Evolutionary conservation across 306 rosid genomes (phyloP).

Genomic region (Begonia fuchsioides): DNA sequence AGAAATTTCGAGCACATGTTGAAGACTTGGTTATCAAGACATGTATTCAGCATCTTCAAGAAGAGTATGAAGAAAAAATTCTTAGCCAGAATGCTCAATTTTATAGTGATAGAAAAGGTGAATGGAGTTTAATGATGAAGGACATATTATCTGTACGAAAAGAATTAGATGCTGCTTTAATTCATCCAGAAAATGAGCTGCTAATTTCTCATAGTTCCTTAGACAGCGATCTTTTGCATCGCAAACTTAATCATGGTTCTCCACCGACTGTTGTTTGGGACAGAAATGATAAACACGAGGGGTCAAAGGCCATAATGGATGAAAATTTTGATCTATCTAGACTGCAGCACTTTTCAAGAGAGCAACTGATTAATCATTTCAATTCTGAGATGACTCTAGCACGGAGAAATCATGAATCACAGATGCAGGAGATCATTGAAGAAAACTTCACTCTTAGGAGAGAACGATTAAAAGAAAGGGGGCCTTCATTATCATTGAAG

Average conservation of each 20-base stretch:
- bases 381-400: constrained; percentile 44
- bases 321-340: constrained; percentile 32
- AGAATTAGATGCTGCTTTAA: constrained; percentile 44
- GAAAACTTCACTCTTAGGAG: constrained; percentile 39
- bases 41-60: constrained; percentile 35
- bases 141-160: constrained; percentile 54
- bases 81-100: constrained; percentile 16
- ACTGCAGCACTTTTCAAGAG: constrained; percentile 30
- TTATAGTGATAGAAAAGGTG: constrained; percentile 20
- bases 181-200: constrained; percentile 39
- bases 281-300: constrained; percentile 56
- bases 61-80: constrained; percentile 34
- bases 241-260: constrained; percentile 23
- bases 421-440: constrained; percentile 55
- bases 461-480: constrained; percentile 34
- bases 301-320: constrained; percentile 18
- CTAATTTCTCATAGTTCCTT: constrained; percentile 55
- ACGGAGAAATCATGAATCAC: constrained; percentile 75
- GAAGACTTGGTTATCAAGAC: constrained; percentile 44
- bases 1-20: constrained; percentile 46
- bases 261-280: constrained; percentile 22
- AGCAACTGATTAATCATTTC: constrained; percentile 29
- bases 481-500: constrained; percentile 35
- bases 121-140: constrained; percentile 28
- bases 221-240: constrained; percentile 38